These are phyloP conservation scores for Ochetophila trinervis DNA, from an alignment of 306 rosid genomes.

Conservation along the genomic window DNA sequence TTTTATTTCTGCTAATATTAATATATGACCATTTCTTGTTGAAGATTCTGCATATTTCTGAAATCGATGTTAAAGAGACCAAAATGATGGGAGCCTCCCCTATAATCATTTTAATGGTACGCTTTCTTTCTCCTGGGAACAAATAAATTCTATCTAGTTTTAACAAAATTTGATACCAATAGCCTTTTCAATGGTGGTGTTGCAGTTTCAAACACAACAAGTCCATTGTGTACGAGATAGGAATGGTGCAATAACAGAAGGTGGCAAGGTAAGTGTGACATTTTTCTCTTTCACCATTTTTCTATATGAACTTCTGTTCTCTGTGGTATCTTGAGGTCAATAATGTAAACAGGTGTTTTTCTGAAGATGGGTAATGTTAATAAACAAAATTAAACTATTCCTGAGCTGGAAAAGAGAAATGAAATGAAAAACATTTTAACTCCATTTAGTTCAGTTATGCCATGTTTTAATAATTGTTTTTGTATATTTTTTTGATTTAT, in stretches of 20 bases:
- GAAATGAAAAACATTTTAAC: too few species aligned
- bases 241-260: constrained; percentile 72
- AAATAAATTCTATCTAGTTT: constrained; percentile 8
- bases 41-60: constrained; percentile 89
- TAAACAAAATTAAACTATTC: too few species aligned
- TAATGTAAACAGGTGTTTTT: too few species aligned
- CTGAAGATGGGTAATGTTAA: too few species aligned
- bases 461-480: too few species aligned
- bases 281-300: neutral
- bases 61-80: constrained; percentile 67
- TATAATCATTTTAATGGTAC: constrained; percentile 62
- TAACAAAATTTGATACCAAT: constrained; percentile 18
- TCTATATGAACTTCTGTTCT: neutral
- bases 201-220: constrained; percentile 94
- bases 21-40: constrained; percentile 20
- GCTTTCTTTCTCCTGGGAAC: constrained; percentile 1
- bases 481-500: too few species aligned
- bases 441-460: too few species aligned
- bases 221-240: constrained; percentile 75
- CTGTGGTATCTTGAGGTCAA: too few species aligned
- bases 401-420: too few species aligned
- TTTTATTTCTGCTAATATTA: constrained; percentile 1
- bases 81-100: constrained; percentile 86
- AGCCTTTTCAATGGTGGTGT: constrained; percentile 20
- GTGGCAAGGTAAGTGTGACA: constrained; percentile 66